Base-by-base conservation (phyloP, 2,329 filamentous ascomycete genomes). In the Penicillium palitans region DNA sequence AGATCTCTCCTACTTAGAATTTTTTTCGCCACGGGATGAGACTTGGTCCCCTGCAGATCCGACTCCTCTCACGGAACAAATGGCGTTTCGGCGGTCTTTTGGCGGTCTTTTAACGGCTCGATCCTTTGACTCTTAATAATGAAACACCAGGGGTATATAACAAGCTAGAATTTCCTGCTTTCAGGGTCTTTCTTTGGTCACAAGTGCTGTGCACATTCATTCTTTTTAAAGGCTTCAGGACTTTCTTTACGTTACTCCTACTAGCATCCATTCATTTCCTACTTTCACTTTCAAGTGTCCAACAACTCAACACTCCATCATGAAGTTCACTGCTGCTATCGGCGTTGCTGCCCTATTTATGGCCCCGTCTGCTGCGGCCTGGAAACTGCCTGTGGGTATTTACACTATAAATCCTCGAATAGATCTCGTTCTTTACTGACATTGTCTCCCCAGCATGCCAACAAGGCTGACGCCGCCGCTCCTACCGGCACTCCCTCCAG, bases 241-340 rank as follows among this genome's bases (percentile, higher is more conserved):
- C 55, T 56, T 60, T 59, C 53, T 59, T 62, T 44, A 58, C 57
- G 33, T 46, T 33, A 45, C 52, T 55, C 56, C 51, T 15, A 27
- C 61, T 45, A 57, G 39, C 50, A 53, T 62, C 50, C 62, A 51
- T 57, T 67, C 65, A 52, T 52, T 52, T 58, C 24, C 51, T 27
- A 52, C 19, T 35, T 37, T 27, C 44, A 37, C n/a, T 52, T 58
- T 59, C 27, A 37, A 25, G 7, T 15, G 12, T 29, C 29, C 41
- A 42, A 46, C 9, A 41, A 40, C 19, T 40, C 45, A 50, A 58
- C 52, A 35, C 31, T 60, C 58, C 61, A 70, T 37, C 48, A 72
- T 73, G 71, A 73, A 71, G 65, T 55, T 66, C 54, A 65, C 66
- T 52, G 41, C 67, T 64, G 35, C 65, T 48, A 46, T 71, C 49